Evolutionary conservation across 2,329 filamentous ascomycete species (phyloP), one percentile per base, ranked within the genome.

Genomic region (Aphanoascus verrucosus): DNA sequence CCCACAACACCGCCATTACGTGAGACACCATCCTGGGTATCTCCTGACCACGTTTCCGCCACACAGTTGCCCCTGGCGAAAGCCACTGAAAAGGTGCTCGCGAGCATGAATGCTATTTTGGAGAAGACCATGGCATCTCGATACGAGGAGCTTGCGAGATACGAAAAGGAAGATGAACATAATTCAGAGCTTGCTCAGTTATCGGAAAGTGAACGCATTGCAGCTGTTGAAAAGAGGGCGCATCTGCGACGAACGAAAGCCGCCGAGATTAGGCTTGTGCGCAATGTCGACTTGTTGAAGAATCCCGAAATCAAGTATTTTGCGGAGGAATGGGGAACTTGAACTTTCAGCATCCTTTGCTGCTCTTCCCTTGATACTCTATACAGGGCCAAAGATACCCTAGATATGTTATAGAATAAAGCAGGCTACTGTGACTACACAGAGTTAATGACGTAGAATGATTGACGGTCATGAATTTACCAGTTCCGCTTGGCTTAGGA

Each of bases 51-150:
- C 9, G 84, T 95, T 0, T 62, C 70, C 0, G 76, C 85, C 1
- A 74, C 77, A 9, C 82, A 93, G 4, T 72, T 97, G 49, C 93
- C 93, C 2, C 78, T 98, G 9, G 90, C 90, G 0, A 81, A 78
- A 57, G 89, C 93, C 0, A 82, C 84, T 1, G 86, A 93, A 70
- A 93, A 86, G 73, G 91, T 95, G 4, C 72, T 97, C 23, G 88
- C 86, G 7, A 93, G 85, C 65, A 97, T 98, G 91, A 88, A 96
- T 65, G 81, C 84, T 61, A 82, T 97, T 38, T 74, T 98, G 43
- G 74, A 76, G 59, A 79, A 78, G 66, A 87, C 84, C 5, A 77
- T 81, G 60, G 74, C 76, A 56, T 80, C 79, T 60, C 86, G 88
- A 54, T 77, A 83, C 60, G 74, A 77, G 56, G 81, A 82, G 60